Evolutionary conservation across 768 basidiomycete species (phyloP).

Genomic region (Leccinum fibrillosum): DNA sequence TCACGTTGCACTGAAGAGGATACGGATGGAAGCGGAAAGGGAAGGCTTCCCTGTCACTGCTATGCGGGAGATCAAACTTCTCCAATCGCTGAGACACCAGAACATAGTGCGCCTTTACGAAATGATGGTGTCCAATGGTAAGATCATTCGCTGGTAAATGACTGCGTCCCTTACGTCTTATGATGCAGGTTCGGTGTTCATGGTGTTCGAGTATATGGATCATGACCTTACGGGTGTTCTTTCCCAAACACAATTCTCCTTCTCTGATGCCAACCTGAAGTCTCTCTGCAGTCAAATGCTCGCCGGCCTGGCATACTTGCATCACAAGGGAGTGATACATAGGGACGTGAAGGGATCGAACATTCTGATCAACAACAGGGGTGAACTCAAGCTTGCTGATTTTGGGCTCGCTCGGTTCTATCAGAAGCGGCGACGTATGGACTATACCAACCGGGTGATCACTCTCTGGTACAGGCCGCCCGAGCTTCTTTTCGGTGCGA

Average conservation of each 20-base stretch:
- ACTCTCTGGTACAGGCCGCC: slow-evolving; percentile 98
- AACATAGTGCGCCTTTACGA: slow-evolving; percentile 91
- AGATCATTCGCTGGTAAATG: slow-evolving; percentile 15
- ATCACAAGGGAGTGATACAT: slow-evolving; percentile 94
- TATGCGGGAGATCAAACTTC: slow-evolving; percentile 96
- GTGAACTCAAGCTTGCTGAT: slow-evolving; percentile 94
- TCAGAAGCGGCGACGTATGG: slow-evolving; percentile 81
- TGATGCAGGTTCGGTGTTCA: slow-evolving; percentile 84
- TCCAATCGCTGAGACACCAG: slow-evolving; percentile 85
- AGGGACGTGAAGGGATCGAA: slow-evolving; percentile 99
- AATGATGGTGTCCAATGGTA: slow-evolving; percentile 99
- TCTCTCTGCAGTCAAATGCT: slow-evolving; percentile 97
- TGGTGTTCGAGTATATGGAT: slow-evolving; percentile 99
- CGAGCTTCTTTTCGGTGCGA: slow-evolving; percentile 91
- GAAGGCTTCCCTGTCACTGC: slow-evolving; percentile 99
- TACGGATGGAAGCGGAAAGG: slow-evolving; percentile 95
- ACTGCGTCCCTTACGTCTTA: slow-evolving; percentile 6
- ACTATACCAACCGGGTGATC: slow-evolving; percentile 99
- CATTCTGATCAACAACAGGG: slow-evolving; percentile 86
- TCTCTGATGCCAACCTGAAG: slow-evolving; percentile 87
- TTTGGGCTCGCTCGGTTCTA: slow-evolving; percentile 98
- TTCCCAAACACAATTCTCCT: slow-evolving; percentile 84
- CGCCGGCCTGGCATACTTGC: slow-evolving; percentile 88
- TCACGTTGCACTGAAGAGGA: slow-evolving; percentile 90
- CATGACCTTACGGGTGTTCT: slow-evolving; percentile 95